Percentiles rank a stretch among this genome's conserved stretches.
Evolutionary conservation across 257 asterid species (phyloP).

Genomic region (Thymus mandschuricus): DNA sequence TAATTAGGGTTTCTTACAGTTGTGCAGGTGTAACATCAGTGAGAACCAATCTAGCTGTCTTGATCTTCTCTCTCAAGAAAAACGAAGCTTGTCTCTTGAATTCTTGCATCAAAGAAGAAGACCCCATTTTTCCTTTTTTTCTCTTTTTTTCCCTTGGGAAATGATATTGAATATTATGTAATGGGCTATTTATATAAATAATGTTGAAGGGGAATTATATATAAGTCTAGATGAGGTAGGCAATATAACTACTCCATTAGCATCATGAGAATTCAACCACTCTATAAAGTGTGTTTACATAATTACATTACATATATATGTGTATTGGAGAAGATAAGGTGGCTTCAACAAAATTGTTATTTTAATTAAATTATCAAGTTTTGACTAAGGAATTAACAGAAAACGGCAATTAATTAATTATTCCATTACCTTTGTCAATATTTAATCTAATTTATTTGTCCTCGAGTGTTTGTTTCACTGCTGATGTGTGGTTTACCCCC

Average conservation of each 20-base stretch:
- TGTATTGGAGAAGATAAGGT: slow-evolving; percentile 36
- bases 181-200: slow-evolving; percentile 10
- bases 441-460: not conserved
- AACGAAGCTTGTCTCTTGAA: slow-evolving; percentile 83
- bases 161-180: slow-evolving; percentile 2
- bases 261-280: slow-evolving; percentile 47
- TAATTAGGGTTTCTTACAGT: slow-evolving; percentile 40
- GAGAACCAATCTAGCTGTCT: slow-evolving; percentile 75
- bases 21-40: slow-evolving; percentile 76
- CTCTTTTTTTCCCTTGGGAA: not conserved
- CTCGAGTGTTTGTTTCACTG: slow-evolving; percentile 10
- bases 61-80: slow-evolving; percentile 82
- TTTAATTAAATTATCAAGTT: slow-evolving; percentile 17
- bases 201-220: slow-evolving; percentile 5
- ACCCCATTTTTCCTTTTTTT: slow-evolving; percentile 37
- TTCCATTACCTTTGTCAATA: slow-evolving; percentile 12
- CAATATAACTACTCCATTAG: slow-evolving; percentile 72
- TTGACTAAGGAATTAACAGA: slow-evolving; percentile 36
- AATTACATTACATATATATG: not conserved
- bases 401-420: slow-evolving; percentile 20
- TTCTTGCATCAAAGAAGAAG: slow-evolving; percentile 54
- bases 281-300: slow-evolving; percentile 47
- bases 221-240: slow-evolving; percentile 45
- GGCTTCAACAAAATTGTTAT: slow-evolving; percentile 2
- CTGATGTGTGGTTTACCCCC: slow-evolving; percentile 20